Evolutionary conservation across 2,329 filamentous ascomycete species (phyloP).

Genomic region (Chaetomium globosum): DNA sequence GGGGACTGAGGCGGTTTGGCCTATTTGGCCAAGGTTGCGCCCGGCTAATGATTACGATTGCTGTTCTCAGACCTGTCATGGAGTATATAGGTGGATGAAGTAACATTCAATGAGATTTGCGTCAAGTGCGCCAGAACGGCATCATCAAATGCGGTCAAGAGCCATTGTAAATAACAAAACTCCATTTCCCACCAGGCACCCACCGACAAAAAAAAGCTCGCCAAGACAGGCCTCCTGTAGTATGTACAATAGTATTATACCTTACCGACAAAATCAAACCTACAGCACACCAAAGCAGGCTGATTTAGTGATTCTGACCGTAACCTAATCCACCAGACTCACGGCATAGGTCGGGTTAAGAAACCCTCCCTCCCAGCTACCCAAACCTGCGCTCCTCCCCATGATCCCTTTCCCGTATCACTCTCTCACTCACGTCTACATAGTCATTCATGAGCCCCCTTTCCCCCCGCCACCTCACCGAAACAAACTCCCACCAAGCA

Average conservation of each 20-base stretch:
- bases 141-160: too few relatives aligned
- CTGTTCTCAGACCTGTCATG: too few relatives aligned
- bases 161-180: too few relatives aligned
- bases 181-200: neutral
- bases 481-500: constrained; percentile 32
- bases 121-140: too few relatives aligned
- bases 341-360: neutral
- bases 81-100: too few relatives aligned
- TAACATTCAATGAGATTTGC: too few relatives aligned
- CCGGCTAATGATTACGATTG: too few relatives aligned
- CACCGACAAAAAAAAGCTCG: neutral
- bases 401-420: neutral
- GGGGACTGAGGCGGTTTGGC: too few relatives aligned
- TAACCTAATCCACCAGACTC: neutral
- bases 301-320: constrained; percentile 4
- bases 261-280: constrained; percentile 11
- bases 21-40: too few relatives aligned
- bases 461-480: constrained; percentile 13
- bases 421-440: neutral
- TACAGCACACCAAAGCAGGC: constrained; percentile 11
- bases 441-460: neutral
- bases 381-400: constrained; percentile 11
- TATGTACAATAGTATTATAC: constrained; percentile 22
- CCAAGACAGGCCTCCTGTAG: neutral
- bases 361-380: neutral